Percentiles rank a stretch among this genome's conserved stretches.
phyloP scores from a whole-genome alignment of 2,329 filamentous ascomycete species.

The Meredithiella fracta region DNA sequence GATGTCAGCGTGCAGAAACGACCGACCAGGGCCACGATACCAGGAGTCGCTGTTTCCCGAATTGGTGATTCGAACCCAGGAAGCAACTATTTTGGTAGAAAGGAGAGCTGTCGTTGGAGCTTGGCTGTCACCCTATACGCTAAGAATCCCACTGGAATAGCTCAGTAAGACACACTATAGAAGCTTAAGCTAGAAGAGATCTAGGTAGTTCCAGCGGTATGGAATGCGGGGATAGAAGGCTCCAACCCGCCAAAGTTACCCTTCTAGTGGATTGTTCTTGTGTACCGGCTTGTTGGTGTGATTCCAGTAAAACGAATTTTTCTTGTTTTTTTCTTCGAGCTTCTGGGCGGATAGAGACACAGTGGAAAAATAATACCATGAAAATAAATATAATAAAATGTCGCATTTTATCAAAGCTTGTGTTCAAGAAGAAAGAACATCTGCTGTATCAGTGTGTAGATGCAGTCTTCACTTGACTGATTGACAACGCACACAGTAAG shows the following conservation, averaged over 20 bases:
- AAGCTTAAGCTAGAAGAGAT: not conserved
- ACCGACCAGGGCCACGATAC: not conserved
- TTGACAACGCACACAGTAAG: not conserved
- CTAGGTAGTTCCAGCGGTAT: not conserved
- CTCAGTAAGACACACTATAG: too few relatives aligned
- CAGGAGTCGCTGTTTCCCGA: too few relatives aligned
- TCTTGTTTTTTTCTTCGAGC: not conserved
- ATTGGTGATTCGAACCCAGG: too few relatives aligned
- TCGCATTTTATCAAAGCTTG: not conserved
- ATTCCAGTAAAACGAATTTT: not conserved
- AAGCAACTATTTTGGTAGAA: too few relatives aligned
- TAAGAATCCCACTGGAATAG: too few relatives aligned
- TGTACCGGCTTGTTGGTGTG: not conserved
- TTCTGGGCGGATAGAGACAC: not conserved
- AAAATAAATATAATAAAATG: not conserved
- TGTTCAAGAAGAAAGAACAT: not conserved
- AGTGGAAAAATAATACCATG: not conserved
- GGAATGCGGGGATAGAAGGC: not conserved
- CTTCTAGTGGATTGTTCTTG: not conserved
- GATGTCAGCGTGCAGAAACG: not conserved
- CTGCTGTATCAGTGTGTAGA: not conserved
- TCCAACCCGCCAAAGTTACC: not conserved
- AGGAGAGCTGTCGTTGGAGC: too few relatives aligned
- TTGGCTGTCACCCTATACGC: too few relatives aligned
- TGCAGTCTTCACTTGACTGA: not conserved